A percentile compares a stretch with the other conserved stretches of the same genome.
Evolutionary conservation across 345 rosid genomes (phyloP).

Genomic region (Carallia brachiata): DNA sequence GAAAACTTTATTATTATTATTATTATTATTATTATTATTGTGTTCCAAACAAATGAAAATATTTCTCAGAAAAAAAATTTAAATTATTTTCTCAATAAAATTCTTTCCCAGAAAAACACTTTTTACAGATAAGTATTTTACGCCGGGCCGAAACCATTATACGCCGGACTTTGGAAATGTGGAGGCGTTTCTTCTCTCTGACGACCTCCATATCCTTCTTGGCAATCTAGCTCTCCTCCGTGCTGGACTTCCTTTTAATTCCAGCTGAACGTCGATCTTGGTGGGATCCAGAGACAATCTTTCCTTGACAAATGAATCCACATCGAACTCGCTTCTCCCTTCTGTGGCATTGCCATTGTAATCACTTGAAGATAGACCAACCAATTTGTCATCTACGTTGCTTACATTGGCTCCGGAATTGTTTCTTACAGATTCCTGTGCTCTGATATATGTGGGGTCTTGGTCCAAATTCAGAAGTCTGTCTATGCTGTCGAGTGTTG

Average conservation of each 20-base stretch:
- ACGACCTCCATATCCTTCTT: constrained; percentile 49
- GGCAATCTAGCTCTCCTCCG: constrained; percentile 24
- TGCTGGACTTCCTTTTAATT: constrained; percentile 21
- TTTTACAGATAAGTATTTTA: no score
- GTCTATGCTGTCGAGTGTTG: constrained; percentile 82
- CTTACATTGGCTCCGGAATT: constrained; percentile 28
- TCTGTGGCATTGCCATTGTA: constrained; percentile 32
- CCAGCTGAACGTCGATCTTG: constrained; percentile 49
- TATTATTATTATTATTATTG: no score
- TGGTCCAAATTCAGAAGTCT: constrained; percentile 71
- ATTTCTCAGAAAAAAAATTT: no score
- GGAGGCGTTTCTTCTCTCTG: constrained; percentile 17
- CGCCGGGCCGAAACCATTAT: neutral
- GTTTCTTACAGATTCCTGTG: constrained; percentile 29
- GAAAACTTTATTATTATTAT: no score
- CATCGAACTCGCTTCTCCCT: constrained; percentile 44
- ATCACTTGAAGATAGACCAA: constrained; percentile 18
- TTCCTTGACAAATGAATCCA: constrained; percentile 56
- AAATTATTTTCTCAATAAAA: no score
- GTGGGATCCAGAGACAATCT: constrained; percentile 57
- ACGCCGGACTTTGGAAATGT: constrained; percentile 11
- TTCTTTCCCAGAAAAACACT: no score
- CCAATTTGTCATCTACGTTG: constrained; percentile 7
- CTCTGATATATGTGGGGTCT: constrained; percentile 27
- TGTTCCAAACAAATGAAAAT: no score